A percentile compares a stretch with the other conserved stretches of the same genome.
These are phyloP conservation scores for Tetrapyrgos nigripes DNA, from an alignment of 1,284 basidiomycete species.

Conservation along the genomic window DNA sequence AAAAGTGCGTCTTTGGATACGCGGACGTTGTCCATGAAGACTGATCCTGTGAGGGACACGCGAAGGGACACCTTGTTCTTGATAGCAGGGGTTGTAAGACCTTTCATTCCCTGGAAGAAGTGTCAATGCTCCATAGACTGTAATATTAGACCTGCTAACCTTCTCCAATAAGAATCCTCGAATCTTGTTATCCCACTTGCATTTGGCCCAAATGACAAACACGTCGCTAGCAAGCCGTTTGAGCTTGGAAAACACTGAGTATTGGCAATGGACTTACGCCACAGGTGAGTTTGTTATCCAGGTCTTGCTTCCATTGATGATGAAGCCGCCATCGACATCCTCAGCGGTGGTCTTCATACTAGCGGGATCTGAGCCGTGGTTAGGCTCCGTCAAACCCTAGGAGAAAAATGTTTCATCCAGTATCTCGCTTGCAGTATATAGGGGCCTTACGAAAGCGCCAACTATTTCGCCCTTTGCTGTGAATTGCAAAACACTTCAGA, in stretches of 20 bases:
- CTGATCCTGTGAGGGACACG: slow-evolving; percentile 90
- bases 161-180: slow-evolving; percentile 95
- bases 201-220: slow-evolving; percentile 94
- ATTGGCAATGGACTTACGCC: slow-evolving; percentile 59
- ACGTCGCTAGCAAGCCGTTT: slow-evolving; percentile 61
- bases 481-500: background rate
- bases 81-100: slow-evolving; percentile 88
- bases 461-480: slow-evolving; percentile 88
- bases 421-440: background rate
- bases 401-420: background rate
- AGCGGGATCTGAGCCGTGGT: slow-evolving; percentile 94
- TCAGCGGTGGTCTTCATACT: slow-evolving; percentile 94
- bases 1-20: slow-evolving; percentile 77
- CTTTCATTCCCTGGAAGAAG: slow-evolving; percentile 70
- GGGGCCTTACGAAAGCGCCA: slow-evolving; percentile 85
- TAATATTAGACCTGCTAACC: slow-evolving; percentile 41
- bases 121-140: background rate
- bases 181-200: slow-evolving; percentile 92
- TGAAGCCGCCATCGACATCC: slow-evolving; percentile 85
- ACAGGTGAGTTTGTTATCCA: slow-evolving; percentile 95
- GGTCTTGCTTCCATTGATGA: slow-evolving; percentile 92
- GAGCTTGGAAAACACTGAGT: slow-evolving; percentile 1
- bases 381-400: slow-evolving; percentile 93
- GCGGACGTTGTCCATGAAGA: slow-evolving; percentile 90
- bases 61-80: slow-evolving; percentile 94